A percentile compares a stretch with the other conserved stretches of the same genome.
These are phyloP conservation scores for Physaria fendleri DNA, from an alignment of 345 rosid species.

Conservation along the genomic window DNA sequence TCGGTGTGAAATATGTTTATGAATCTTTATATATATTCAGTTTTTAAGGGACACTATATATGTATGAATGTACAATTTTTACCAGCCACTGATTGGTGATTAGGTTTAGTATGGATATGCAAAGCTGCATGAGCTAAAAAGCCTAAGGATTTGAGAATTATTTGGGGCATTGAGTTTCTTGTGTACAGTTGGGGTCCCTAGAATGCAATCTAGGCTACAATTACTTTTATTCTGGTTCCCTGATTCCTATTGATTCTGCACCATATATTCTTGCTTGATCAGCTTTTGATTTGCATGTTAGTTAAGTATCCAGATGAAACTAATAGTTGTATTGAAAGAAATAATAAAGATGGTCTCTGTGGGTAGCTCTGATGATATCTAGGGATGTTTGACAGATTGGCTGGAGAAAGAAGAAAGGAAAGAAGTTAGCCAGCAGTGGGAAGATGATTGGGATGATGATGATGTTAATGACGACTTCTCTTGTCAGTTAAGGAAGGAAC, in stretches of 20 bases:
- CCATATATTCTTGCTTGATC: too few species aligned
- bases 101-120: background rate
- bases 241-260: too few species aligned
- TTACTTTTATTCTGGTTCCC: background rate
- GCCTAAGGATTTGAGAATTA: too few species aligned
- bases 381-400: conserved; percentile 54
- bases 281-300: background rate
- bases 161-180: too few species aligned
- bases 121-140: too few species aligned
- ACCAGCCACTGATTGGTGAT: background rate
- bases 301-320: background rate
- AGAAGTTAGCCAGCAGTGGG: conserved; percentile 84
- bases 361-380: background rate
- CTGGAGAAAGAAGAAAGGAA: conserved; percentile 69
- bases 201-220: too few species aligned
- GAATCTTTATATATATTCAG: too few species aligned
- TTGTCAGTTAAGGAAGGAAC: conserved; percentile 70
- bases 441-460: conserved; percentile 96
- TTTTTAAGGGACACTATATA: background rate
- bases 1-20: background rate
- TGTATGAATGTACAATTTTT: background rate
- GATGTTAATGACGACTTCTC: conserved; percentile 94
- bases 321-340: background rate
- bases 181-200: too few species aligned
- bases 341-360: background rate